Evolutionary conservation across 2,329 filamentous ascomycete genomes (phyloP), one percentile per base, ranked within the genome.

Genomic region (Clathrospora elynae): DNA sequence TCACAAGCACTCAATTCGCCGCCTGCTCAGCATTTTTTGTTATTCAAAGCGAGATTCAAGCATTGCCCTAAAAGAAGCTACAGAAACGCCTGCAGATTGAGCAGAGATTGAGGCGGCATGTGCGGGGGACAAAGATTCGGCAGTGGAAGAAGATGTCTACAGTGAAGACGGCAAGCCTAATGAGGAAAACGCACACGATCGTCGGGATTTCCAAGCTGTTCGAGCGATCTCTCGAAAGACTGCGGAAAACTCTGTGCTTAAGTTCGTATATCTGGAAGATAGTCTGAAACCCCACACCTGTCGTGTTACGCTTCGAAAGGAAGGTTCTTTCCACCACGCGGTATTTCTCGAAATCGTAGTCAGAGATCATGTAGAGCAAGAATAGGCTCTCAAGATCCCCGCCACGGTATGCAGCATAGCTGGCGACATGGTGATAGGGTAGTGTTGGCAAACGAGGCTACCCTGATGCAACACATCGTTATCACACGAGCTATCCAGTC

Each of bases 301-400:
- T 25, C 42, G 24, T 8, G 16, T 50, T 1, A 23, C 18, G 14
- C 20, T 16, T 6, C 35, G 37, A 16, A 38, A 23, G 10, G 45
- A 47, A 23, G 51, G 51, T 5, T 24, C 42, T 3, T 55, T 38
- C 17, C 37, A 55, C 11, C 46, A 40, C 10, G 44, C 46, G 11
- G 32, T 44, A 1, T 43, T 53, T 4, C 11, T 57, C 9, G 22
- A 11, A 19, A 17, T 42, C 5, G 18, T 26, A 11, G 11, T 18
- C n/a, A 2, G 17, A 2, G 23, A 29, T 41, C 8, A 22, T n/a
- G 2, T 14, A 10, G n/a, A 31, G 14, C 22, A 36, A 17, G 29
- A 46, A 8, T 34, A 26, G 11, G 13, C 39, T n/a, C 17, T 39
- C n/a, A 46, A 35, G 10, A 41, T 40, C 5, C 42, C 31, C 9